These are phyloP conservation scores for Aspergillus sp. DNA, from an alignment of 2,329 filamentous ascomycete genomes.

Conservation along the genomic window DNA sequence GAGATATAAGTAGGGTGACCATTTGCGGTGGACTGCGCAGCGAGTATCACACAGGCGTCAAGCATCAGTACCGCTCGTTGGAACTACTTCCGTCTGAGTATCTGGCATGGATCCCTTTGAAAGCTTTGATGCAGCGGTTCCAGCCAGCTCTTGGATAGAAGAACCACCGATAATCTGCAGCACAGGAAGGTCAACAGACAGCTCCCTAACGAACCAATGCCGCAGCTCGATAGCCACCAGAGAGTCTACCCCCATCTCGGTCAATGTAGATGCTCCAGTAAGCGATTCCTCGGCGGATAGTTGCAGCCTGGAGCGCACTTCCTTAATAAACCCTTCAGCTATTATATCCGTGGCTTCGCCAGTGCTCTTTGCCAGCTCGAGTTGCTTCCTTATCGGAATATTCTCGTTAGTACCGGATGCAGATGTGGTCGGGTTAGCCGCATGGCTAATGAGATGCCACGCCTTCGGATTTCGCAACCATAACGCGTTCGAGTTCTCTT, in stretches of 20 bases:
- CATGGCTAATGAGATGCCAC: background rate
- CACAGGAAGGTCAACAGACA: slow-evolving; percentile 2
- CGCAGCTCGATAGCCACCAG: slow-evolving; percentile 4
- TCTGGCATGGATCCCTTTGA: background rate
- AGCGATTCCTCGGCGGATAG: background rate
- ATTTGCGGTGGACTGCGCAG: too few species aligned
- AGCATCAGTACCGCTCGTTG: background rate
- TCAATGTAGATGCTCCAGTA: background rate
- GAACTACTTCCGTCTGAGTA: background rate
- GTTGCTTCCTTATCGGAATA: background rate
- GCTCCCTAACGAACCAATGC: slow-evolving; percentile 4
- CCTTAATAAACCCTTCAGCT: background rate
- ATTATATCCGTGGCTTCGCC: background rate
- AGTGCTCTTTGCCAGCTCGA: background rate
- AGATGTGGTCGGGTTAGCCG: background rate
- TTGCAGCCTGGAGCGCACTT: background rate
- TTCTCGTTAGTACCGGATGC: background rate
- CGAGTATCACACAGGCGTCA: background rate
- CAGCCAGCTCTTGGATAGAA: background rate
- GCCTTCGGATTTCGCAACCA: slow-evolving; percentile 6
- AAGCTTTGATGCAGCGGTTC: background rate
- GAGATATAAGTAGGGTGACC: too few species aligned
- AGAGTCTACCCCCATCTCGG: slow-evolving; percentile 6
- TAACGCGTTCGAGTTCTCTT: background rate
- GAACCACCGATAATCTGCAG: background rate